These are phyloP conservation scores for Lunularia cruciata DNA, from an alignment of 225 moss, liverwort and hornwort species.

Conservation along the genomic window DNA sequence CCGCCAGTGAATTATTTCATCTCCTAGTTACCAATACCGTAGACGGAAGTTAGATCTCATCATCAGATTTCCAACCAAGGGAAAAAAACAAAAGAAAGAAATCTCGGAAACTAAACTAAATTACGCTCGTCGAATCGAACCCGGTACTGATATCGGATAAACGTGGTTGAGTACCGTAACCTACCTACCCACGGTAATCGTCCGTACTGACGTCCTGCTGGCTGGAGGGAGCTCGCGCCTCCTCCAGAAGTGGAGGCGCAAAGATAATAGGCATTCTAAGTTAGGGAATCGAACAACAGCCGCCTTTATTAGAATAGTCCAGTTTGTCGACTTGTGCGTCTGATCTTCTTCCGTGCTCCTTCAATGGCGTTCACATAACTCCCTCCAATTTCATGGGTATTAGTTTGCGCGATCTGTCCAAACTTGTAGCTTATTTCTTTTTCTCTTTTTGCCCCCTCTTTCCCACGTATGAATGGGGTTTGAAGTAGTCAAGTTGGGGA, in stretches of 20 bases:
- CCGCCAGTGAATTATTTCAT: too few species aligned
- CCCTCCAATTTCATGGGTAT: background rate
- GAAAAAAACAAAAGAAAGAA: too few species aligned
- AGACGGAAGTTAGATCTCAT: background rate
- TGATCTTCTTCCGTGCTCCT: constrained; percentile 10
- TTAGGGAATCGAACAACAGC: background rate
- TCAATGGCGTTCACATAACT: background rate
- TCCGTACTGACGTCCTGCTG: too few species aligned
- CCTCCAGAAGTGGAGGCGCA: background rate
- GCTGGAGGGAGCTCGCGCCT: background rate
- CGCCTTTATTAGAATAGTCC: constrained; percentile 11
- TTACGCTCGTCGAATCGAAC: too few species aligned
- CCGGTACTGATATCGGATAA: background rate
- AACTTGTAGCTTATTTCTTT: background rate
- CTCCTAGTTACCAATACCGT: background rate
- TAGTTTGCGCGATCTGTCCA: too few species aligned
- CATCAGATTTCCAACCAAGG: too few species aligned
- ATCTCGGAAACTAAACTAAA: too few species aligned
- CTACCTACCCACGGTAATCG: too few species aligned
- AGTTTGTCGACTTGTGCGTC: constrained; percentile 16
- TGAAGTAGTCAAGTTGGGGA: background rate
- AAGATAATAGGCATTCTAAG: too few species aligned
- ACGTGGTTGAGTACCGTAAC: background rate
- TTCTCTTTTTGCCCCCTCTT: background rate
- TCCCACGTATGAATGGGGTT: background rate